Evolutionary conservation across 305 asterid genomes (phyloP), one percentile per base, ranked within the genome.

Genomic region (Fraxinus angustifolia): DNA sequence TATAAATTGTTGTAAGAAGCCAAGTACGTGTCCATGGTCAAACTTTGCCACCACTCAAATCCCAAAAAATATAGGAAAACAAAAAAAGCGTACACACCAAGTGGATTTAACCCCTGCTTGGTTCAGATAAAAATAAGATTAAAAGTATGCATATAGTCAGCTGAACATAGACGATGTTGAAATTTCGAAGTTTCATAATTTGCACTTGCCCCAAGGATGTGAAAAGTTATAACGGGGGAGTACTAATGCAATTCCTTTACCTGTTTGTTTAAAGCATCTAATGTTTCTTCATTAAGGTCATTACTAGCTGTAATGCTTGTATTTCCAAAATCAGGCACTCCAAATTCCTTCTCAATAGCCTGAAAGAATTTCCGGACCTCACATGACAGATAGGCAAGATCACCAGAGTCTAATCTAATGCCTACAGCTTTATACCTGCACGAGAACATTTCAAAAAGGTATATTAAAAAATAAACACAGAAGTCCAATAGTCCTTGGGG

Each of bases 261-360:
- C 98, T 96, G 99, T 87, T 96, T 96, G 90, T 96, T 96, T 82
- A 96, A 87, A 77, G 97, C 98, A 86, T 92, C 99, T 82, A 96
- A 77, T n/a, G 99, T 96, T 91, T 94, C 98, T 87, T 96, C 99
- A 86, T 94, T 94, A 80, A 96, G 98, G 80, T 96, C 99, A 84
- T 96, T 96, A 84, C 99, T 96, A 67, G 99, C 99, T 19, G 99
- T 96, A 76, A 96, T 96, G 85, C 86, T 75, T 45, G 80, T 96
- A 88, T 83, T 93, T 80, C 98, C 97, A 85, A 96, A 94, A 73
- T 81, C 91, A 19, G 84, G 83, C 82, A 92, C 88, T 75, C 83
- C 84, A 85, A 93, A 94, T 86, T 93, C 98, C 87, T 91, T 92
- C 86, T 94, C 98, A 77, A 94, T 84, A 76, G 87, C 87, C 82